Evolutionary conservation across 2,329 filamentous ascomycete genomes (phyloP), one percentile per base, ranked within the genome.

Genomic region (Teratosphaeriaceae sp.): DNA sequence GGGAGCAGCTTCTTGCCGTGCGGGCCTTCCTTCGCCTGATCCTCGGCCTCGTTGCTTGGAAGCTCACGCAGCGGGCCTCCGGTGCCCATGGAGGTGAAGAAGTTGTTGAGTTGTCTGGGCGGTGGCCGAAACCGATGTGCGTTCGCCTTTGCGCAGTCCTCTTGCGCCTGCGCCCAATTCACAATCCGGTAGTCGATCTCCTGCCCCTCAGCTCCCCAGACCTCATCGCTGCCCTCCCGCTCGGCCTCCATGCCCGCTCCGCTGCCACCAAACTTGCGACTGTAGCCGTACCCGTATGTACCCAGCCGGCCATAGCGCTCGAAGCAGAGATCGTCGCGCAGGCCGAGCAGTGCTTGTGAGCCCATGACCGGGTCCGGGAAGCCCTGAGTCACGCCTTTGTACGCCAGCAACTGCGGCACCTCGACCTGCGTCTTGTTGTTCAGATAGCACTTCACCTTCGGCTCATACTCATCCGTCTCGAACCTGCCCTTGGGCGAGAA

Each of bases 211-310:
- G 15, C n/a, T n/a, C n/a, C 72, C 88, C 89, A 96, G 7, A 94
- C 82, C 18, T 76, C 70, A 31, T 89, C 84, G n/a, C 80, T 75
- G 3, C 88, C 89, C 51, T 92, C 85, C 38, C 75, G 80, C 49
- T 96, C 85, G 18, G 88, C 88, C 55, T 88, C 81, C 63, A 94
- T 78, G 9, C 87, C 89, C n/a, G 85, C 81, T 3, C 90, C 88
- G 20, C 84, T 80, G 1, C 90, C 90, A 11, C 90, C 90, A 50
- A 76, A 80, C 45, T 80, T 80, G 24, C 76, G 71, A 23, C 84
- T 86, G 63, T 97, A 97, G 7, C 90, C 90, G 48, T 88, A 79
- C 0, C 90, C 90, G 55, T 98, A 98, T 0, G 90, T 85, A 0
- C 87, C 89, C 22, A 92, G 78, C 50, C 88, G 78, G 2, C 90